Evolutionary conservation across 768 basidiomycete genomes (phyloP), one percentile per base, ranked within the genome.

Genomic region (Crassisporium funariophilum): DNA sequence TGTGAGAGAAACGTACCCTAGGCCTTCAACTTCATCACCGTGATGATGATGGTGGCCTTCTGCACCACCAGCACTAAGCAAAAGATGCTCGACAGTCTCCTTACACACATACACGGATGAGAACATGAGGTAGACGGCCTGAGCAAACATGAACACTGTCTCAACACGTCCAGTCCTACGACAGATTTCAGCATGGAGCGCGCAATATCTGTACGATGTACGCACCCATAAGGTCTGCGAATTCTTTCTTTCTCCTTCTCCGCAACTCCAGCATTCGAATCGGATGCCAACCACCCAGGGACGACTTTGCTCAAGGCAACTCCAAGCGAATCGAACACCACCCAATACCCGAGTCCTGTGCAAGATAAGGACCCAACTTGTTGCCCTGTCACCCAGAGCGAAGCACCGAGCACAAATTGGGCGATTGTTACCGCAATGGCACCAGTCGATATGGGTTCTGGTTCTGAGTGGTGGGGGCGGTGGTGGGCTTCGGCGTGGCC

Each of bases 71-170:
- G 81, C 78, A 37, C 84, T 83, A 34, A 98, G 74, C 12, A 99
- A 64, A 31, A 97, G 66, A 67, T 95, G 94, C 67, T 99, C 95
- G 4, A 98, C 76, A 0, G 94, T 89, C 75, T 99, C 97, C 61
- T 99, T 98, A 59, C 92, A 94, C 13, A 98, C 88, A 69, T 98
- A 99, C 2, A 98, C 87, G 0, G 91, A 84, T 0, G 93, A 83
- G 62, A 98, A 99, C 73, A 95, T 83, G 46, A 99, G 74, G 66
- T 97, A 98, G 10, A 99, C 89, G 8, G 84, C 82, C 59, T 98
- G 95, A 1, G 91, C 83, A 57, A 98, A 99, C 64, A 91, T 72
- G 44, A 84, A 62, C 3, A 88, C 78, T 0, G 86, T 87, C 56
- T 82, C 82, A 29, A 85, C 58, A 1, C 90, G 83, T 4, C 79